A percentile compares a stretch with the other conserved stretches of the same genome.
These are phyloP conservation scores for Metarhizium album DNA, from an alignment of 2,329 filamentous ascomycete genomes.

Conservation along the genomic window DNA sequence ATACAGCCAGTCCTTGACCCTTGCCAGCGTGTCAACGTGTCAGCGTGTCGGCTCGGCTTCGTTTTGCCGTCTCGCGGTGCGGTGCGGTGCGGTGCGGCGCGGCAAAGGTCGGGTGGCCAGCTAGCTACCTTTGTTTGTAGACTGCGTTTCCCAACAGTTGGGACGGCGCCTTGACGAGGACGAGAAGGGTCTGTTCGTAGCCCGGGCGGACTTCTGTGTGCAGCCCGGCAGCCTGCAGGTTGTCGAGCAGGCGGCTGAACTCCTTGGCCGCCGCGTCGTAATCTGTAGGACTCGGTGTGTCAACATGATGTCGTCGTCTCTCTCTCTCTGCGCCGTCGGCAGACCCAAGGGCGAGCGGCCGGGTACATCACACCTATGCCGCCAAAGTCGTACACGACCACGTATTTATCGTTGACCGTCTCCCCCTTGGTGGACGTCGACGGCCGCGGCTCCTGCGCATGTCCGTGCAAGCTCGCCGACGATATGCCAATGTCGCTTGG, in stretches of 20 bases:
- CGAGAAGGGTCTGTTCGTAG: slow-evolving; percentile 52
- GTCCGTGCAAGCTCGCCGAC: background rate
- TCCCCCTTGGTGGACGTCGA: background rate
- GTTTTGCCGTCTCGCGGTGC: background rate
- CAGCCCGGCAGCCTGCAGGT: slow-evolving; percentile 52
- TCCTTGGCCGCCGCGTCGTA: slow-evolving; percentile 23
- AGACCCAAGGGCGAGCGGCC: too few relatives aligned
- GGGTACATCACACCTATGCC: slow-evolving; percentile 17
- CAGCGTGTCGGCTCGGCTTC: background rate
- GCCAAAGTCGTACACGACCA: slow-evolving; percentile 27
- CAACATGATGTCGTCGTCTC: background rate
- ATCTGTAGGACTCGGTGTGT: slow-evolving; percentile 14
- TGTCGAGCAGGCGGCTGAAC: slow-evolving; percentile 38
- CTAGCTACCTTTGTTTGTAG: slow-evolving; percentile 50
- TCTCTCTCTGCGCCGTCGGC: background rate
- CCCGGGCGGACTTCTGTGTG: slow-evolving; percentile 63
- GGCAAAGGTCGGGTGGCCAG: background rate
- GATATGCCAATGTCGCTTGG: background rate
- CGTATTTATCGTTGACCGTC: slow-evolving; percentile 20
- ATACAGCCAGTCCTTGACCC: slow-evolving; percentile 66
- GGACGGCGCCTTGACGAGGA: slow-evolving; percentile 55
- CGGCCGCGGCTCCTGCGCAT: background rate
- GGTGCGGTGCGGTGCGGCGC: too few relatives aligned
- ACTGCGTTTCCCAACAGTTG: slow-evolving; percentile 54
- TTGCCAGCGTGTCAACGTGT: slow-evolving; percentile 17